phyloP scores from a whole-genome alignment of 164 flowering plant species.

The Aristolochia californica region DNA sequence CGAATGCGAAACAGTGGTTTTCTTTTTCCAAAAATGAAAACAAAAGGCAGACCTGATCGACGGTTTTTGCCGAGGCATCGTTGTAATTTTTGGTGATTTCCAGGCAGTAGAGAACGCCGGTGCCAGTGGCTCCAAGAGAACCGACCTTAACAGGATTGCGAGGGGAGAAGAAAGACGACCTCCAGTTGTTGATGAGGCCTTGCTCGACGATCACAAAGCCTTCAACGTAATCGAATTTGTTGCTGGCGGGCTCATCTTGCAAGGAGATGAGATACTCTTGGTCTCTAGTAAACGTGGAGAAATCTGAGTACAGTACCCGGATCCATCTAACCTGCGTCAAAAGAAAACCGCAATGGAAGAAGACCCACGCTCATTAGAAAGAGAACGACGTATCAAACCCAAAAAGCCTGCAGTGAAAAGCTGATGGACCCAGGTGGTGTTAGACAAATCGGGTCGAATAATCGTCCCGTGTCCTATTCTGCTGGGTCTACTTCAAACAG shows the following conservation, averaged over 20 bases:
- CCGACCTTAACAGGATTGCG: conserved; percentile 64
- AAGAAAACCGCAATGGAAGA: no score
- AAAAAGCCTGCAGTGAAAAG: conserved; percentile 28
- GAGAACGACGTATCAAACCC: conserved; percentile 18
- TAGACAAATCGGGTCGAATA: no score
- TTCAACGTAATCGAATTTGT: conserved; percentile 81
- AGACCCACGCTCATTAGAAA: no score
- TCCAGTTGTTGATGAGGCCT: conserved; percentile 86
- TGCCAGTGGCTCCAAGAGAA: conserved; percentile 34
- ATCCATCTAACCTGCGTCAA: conserved; percentile 77
- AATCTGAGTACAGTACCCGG: conserved; percentile 69
- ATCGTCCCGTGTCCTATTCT: no score
- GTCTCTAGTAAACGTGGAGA: conserved; percentile 59
- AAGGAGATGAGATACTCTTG: conserved; percentile 83
- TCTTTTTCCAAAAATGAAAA: no score
- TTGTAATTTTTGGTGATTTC: conserved; percentile 81
- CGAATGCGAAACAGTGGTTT: no score
- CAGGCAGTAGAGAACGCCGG: conserved; percentile 70
- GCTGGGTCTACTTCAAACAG: no score
- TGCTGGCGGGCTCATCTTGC: conserved; percentile 28
- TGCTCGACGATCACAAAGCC: conserved; percentile 90
- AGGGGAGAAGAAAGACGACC: conserved; percentile 90
- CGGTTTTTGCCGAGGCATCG: conserved; percentile 28
- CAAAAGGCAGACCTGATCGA: conserved; percentile 51
- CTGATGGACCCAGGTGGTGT: not conserved